Conservation (phyloP, 2,329 filamentous ascomycete genomes). For the Trichoderma breve region DNA sequence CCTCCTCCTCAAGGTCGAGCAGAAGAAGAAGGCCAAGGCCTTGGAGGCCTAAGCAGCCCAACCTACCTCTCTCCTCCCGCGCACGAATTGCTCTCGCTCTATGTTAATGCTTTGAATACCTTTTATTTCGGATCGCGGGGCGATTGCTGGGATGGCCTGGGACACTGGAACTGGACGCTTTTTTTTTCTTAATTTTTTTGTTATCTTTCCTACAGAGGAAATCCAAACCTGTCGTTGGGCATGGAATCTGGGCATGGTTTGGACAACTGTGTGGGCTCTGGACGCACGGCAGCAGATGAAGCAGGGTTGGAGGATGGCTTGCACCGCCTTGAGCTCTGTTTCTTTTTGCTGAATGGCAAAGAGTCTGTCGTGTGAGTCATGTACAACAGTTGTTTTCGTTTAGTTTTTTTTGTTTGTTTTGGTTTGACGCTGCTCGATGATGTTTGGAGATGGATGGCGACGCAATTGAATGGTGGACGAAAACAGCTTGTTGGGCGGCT, state of each 20-base stretch:
- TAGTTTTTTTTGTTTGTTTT: slow-evolving; percentile 10
- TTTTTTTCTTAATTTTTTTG: neutral
- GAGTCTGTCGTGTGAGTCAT: slow-evolving; percentile 10
- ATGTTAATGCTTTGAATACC: slow-evolving; percentile 18
- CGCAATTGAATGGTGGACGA: slow-evolving; percentile 14
- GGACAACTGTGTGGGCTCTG: slow-evolving; percentile 20
- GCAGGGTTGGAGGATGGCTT: neutral
- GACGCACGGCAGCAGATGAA: neutral
- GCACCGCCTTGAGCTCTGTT: neutral
- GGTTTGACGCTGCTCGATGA: slow-evolving; percentile 3
- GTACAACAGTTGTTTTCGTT: slow-evolving; percentile 21
- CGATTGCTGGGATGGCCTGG: slow-evolving; percentile 16
- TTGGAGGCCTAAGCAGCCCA: slow-evolving; percentile 39
- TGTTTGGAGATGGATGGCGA: slow-evolving; percentile 15
- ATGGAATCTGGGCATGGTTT: slow-evolving; percentile 11
- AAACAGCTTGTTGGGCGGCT: slow-evolving; percentile 12
- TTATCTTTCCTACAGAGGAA: slow-evolving; percentile 8
- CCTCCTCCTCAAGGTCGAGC: slow-evolving; percentile 89
- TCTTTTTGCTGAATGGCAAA: neutral
- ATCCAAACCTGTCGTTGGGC: slow-evolving; percentile 7
- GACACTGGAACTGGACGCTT: slow-evolving; percentile 2
- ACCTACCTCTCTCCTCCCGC: neutral
- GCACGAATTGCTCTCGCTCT: slow-evolving; percentile 10
- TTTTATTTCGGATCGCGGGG: slow-evolving; percentile 16
- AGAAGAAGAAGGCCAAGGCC: slow-evolving; percentile 83